Conservation (phyloP, 805 yeast genomes). For the Starmera caribaea region DNA sequence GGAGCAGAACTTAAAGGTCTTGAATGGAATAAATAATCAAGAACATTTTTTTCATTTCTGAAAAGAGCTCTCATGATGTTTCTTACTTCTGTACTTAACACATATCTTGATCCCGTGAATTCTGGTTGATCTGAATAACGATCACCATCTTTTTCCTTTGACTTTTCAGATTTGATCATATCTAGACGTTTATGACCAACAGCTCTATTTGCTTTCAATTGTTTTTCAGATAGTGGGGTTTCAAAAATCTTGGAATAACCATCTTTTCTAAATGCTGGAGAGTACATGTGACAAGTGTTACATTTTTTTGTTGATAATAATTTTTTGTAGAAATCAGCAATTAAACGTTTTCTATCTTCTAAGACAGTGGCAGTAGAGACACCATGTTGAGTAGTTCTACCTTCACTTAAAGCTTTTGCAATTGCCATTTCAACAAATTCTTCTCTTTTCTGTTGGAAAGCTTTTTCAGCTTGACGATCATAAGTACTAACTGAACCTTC, state of each 20-base stretch:
- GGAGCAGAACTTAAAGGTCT: constrained; percentile 48
- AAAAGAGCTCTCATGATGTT: constrained; percentile 71
- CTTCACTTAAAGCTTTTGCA: constrained; percentile 64
- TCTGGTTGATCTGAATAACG: constrained; percentile 23
- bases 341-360: constrained; percentile 72
- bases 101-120: constrained; percentile 67
- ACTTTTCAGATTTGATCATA: constrained; percentile 35
- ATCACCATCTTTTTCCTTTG: constrained; percentile 12
- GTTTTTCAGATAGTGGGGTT: constrained; percentile 74
- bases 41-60: constrained; percentile 55
- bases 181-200: constrained; percentile 71
- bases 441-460: constrained; percentile 51
- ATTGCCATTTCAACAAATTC: constrained; percentile 64
- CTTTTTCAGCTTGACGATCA: constrained; percentile 32
- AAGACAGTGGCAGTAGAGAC: constrained; percentile 73
- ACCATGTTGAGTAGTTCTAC: constrained; percentile 59
- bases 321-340: constrained; percentile 68
- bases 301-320: constrained; percentile 75
- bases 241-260: constrained; percentile 92
- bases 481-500: constrained; percentile 23
- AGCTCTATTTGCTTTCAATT: constrained; percentile 68
- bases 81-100: constrained; percentile 80
- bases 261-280: constrained; percentile 91
- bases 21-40: constrained; percentile 72
- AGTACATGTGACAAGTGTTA: constrained; percentile 92